phyloP scores from a whole-genome alignment of 306 rosid species.

The Lathyrus sativus region DNA sequence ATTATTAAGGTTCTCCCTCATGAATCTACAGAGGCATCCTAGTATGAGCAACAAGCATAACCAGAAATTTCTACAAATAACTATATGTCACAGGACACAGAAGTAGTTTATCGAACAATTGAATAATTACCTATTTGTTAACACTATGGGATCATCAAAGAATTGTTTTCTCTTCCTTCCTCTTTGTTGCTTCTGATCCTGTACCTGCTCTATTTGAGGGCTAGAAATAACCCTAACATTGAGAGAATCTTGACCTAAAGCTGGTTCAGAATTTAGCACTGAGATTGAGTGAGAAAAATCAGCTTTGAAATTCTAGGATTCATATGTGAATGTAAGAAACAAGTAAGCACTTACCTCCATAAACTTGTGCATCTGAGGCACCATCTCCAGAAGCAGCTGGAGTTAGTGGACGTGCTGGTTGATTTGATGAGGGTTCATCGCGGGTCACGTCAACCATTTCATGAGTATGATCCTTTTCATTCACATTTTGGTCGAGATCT shows the following conservation, averaged over 20 bases:
- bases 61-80: slow-evolving; percentile 6
- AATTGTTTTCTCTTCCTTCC: slow-evolving; percentile 71
- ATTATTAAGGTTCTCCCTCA: slow-evolving; percentile 62
- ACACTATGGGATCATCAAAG: slow-evolving; percentile 68
- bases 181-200: slow-evolving; percentile 38
- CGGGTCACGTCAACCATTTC: slow-evolving; percentile 38
- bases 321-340: slow-evolving; percentile 12
- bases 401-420: slow-evolving; percentile 46
- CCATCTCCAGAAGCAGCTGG: slow-evolving; percentile 52
- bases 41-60: slow-evolving; percentile 34
- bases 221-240: slow-evolving; percentile 46
- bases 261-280: not conserved
- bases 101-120: slow-evolving; percentile 23
- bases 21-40: slow-evolving; percentile 53
- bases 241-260: slow-evolving; percentile 43
- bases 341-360: slow-evolving; percentile 44
- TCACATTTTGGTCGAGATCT: slow-evolving; percentile 10
- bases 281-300: slow-evolving; percentile 10
- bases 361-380: slow-evolving; percentile 32
- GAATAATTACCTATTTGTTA: slow-evolving; percentile 61
- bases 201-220: slow-evolving; percentile 49
- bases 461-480: slow-evolving; percentile 41
- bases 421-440: slow-evolving; percentile 32
- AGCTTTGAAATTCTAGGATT: slow-evolving; percentile 8
- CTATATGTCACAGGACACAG: slow-evolving; percentile 29